Percentiles rank a stretch among this genome's conserved stretches.
Evolutionary conservation across 305 asterid genomes (phyloP).

Genomic region (Fraxinus paxiana): DNA sequence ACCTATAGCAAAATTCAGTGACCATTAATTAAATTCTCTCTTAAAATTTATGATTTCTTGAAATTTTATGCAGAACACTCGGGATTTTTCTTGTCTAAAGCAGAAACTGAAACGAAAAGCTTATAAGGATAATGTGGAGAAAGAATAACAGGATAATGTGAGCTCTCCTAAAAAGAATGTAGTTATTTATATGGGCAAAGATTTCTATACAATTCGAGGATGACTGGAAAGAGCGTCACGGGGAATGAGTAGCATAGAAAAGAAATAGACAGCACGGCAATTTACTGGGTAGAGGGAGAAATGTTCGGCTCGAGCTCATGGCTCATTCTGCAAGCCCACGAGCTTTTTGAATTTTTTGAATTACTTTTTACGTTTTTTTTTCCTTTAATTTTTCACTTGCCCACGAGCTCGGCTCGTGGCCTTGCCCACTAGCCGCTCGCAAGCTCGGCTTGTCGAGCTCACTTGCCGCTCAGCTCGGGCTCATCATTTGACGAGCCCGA

Average conservation of each 20-base stretch:
- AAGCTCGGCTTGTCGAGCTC: too few relatives aligned
- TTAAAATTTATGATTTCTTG: neutral
- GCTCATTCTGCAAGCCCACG: too few relatives aligned
- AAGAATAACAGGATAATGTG: constrained; percentile 18
- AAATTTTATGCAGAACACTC: constrained; percentile 12
- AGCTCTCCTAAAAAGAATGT: neutral
- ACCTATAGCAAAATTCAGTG: too few relatives aligned
- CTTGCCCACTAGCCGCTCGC: too few relatives aligned
- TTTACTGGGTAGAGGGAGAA: constrained; percentile 2
- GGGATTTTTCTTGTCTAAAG: neutral
- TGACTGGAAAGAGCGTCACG: constrained; percentile 27
- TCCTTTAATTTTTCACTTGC: too few relatives aligned
- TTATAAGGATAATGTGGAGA: constrained; percentile 8
- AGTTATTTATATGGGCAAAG: neutral
- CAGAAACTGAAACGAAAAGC: neutral
- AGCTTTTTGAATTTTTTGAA: too few relatives aligned
- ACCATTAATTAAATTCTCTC: neutral
- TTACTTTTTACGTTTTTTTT: too few relatives aligned
- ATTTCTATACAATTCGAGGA: constrained; percentile 4
- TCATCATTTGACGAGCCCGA: too few relatives aligned
- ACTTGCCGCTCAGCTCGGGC: too few relatives aligned
- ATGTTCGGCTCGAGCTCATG: neutral
- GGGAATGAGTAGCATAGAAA: neutral
- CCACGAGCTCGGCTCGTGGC: too few relatives aligned
- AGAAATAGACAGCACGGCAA: constrained; percentile 11